These are phyloP conservation scores for Sporisorium sorghi DNA, from an alignment of 1,284 basidiomycete genomes.

Conservation along the genomic window DNA sequence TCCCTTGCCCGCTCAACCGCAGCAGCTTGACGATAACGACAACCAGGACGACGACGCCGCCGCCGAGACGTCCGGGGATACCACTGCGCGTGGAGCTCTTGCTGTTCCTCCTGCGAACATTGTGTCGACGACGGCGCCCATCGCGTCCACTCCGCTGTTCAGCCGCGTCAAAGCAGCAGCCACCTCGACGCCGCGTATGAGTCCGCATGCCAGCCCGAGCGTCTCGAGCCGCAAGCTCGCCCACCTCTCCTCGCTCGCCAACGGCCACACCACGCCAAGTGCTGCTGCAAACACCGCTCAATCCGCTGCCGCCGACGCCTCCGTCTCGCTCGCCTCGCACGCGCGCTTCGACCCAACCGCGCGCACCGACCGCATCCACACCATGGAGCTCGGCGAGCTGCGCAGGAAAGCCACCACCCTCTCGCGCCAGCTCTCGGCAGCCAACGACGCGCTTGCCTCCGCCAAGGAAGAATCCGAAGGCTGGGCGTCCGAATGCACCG, in stretches of 20 bases:
- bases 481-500: constrained; percentile 49
- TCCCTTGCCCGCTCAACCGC: constrained; percentile 32
- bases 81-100: constrained; percentile 32
- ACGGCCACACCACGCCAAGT: constrained; percentile 16
- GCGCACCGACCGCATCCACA: constrained; percentile 40
- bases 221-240: constrained; percentile 43
- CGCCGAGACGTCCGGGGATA: constrained; percentile 34
- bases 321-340: constrained; percentile 20
- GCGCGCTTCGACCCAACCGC: constrained; percentile 38
- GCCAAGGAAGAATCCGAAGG: constrained; percentile 51
- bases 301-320: constrained; percentile 16
- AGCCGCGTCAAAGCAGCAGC: constrained; percentile 31
- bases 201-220: constrained; percentile 46
- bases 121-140: constrained; percentile 6
- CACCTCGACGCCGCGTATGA: constrained; percentile 30
- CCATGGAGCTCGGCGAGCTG: constrained; percentile 42
- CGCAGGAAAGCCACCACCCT: constrained; percentile 35
- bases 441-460: constrained; percentile 33
- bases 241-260: constrained; percentile 39
- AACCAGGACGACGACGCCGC: constrained; percentile 14
- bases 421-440: constrained; percentile 20
- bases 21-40: too few relatives aligned
- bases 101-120: neutral
- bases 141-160: constrained; percentile 43
- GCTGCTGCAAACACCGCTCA: neutral